Evolutionary conservation across 2,329 filamentous ascomycete species (phyloP).

Genomic region (Fusarium sp.): DNA sequence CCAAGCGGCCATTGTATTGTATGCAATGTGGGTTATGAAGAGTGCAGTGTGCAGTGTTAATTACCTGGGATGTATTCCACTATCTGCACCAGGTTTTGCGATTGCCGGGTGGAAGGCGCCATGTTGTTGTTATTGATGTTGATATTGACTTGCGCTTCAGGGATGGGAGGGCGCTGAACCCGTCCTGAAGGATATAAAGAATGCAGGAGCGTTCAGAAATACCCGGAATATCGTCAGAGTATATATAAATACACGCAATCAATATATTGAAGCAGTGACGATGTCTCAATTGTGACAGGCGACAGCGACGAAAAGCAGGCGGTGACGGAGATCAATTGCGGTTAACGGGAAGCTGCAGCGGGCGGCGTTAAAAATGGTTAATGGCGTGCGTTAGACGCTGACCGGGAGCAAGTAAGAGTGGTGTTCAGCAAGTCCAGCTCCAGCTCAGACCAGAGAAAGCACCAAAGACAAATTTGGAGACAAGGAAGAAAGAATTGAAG

Average conservation of each 20-base stretch:
- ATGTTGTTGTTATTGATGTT: slow-evolving; percentile 54
- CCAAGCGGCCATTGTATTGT: slow-evolving; percentile 28
- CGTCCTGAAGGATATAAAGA: slow-evolving; percentile 13
- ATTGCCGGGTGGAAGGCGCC: slow-evolving; percentile 64
- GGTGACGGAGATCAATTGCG: slow-evolving; percentile 42
- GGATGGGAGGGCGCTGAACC: slow-evolving; percentile 21
- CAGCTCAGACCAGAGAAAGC: slow-evolving; percentile 39
- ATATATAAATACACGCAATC: slow-evolving; percentile 29
- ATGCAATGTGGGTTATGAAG: slow-evolving; percentile 17
- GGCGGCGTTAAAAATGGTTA: slow-evolving; percentile 16
- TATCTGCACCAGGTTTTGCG: slow-evolving; percentile 82
- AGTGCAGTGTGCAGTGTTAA: slow-evolving; percentile 45
- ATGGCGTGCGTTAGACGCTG: not conserved
- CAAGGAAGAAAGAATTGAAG: slow-evolving; percentile 38
- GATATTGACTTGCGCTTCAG: slow-evolving; percentile 46
- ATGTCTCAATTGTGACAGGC: slow-evolving; percentile 30
- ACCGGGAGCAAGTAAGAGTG: not conserved
- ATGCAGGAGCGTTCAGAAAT: slow-evolving; percentile 15
- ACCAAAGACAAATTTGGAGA: slow-evolving; percentile 35
- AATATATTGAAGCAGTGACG: slow-evolving; percentile 24
- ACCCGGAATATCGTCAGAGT: slow-evolving; percentile 12
- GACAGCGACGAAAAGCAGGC: slow-evolving; percentile 30
- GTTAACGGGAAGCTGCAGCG: slow-evolving; percentile 34
- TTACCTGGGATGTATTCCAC: slow-evolving; percentile 96
- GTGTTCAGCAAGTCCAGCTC: slow-evolving; percentile 28